Percentiles rank a stretch among this genome's conserved stretches.
Evolutionary conservation across 1,284 basidiomycete species (phyloP).

Genomic region (Fomitiporia mediterranea): DNA sequence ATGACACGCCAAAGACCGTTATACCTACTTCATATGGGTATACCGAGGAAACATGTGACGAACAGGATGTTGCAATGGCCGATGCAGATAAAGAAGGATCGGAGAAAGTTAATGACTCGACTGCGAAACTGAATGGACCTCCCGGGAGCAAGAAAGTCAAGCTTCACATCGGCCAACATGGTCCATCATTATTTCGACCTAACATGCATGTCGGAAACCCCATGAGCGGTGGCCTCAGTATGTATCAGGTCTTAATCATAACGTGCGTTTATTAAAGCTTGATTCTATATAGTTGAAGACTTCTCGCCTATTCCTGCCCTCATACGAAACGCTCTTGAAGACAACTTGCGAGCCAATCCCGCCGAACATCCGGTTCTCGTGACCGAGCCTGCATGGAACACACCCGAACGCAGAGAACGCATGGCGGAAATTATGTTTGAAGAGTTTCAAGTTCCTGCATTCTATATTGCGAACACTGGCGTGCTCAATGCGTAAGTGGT

Average conservation of each 20-base stretch:
- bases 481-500: conserved; percentile 84
- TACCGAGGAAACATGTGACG: conserved; percentile 37
- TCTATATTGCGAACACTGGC: conserved; percentile 96
- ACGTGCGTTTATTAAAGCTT: conserved; percentile 1
- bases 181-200: conserved; percentile 88
- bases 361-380: conserved; percentile 89
- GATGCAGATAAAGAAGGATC: conserved; percentile 32
- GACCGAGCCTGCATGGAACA: conserved; percentile 97
- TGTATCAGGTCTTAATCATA: conserved; percentile 28
- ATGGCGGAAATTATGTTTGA: conserved; percentile 98
- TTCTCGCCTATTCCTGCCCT: conserved; percentile 72
- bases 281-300: conserved; percentile 58
- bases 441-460: conserved; percentile 90
- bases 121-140: conserved; percentile 13
- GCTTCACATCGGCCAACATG: conserved; percentile 86
- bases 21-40: conserved; percentile 90
- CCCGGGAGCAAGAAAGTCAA: conserved; percentile 46
- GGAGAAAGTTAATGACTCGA: conserved; percentile 7
- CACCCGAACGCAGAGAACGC: conserved; percentile 80
- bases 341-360: conserved; percentile 69
- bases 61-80: conserved; percentile 57
- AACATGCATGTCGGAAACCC: conserved; percentile 86
- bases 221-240: conserved; percentile 81
- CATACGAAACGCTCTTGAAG: conserved; percentile 70
- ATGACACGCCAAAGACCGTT: conserved; percentile 92